These are phyloP conservation scores for Stephania japonica DNA, from an alignment of 164 flowering plant genomes.

Conservation along the genomic window DNA sequence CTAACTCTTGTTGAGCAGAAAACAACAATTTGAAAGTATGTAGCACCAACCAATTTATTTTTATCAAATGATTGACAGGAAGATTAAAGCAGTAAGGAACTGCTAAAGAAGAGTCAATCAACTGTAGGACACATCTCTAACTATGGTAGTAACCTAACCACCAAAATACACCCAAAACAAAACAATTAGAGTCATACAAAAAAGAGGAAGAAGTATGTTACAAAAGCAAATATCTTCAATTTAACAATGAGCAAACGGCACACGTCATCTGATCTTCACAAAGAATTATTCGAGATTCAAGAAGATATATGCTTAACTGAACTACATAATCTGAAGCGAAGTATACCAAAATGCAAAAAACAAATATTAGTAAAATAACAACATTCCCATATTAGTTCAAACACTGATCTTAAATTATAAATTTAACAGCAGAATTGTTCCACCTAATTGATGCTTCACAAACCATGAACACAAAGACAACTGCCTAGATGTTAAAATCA, in stretches of 20 bases:
- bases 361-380: neutral
- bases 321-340: neutral
- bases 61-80: neutral
- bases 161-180: neutral
- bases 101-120: neutral
- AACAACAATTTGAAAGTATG: neutral
- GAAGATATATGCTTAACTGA: neutral
- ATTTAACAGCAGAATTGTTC: neutral
- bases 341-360: neutral
- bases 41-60: neutral
- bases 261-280: neutral
- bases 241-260: neutral
- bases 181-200: neutral
- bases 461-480: neutral
- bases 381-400: neutral
- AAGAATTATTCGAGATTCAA: neutral
- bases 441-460: neutral
- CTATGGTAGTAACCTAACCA: neutral
- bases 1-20: neutral
- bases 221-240: neutral
- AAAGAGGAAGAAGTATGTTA: neutral
- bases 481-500: neutral
- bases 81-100: conserved; percentile 1
- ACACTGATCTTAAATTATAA: neutral
- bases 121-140: neutral